Base-by-base conservation (phyloP, 1,284 basidiomycete genomes). In the Heliocybe sulcata region DNA sequence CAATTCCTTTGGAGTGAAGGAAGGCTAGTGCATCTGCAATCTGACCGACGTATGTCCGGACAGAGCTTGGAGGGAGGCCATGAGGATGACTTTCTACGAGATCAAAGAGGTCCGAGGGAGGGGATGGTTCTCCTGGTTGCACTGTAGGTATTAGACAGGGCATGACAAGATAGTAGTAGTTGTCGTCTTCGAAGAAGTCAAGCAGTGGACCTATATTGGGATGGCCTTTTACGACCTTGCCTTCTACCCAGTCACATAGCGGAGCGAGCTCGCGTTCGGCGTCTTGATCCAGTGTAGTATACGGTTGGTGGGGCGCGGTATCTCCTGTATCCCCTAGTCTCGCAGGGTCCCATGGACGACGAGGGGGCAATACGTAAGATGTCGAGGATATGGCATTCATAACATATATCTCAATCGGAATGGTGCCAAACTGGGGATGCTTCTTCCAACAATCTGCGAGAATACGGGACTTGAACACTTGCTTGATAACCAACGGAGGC, bases 401-500 rank as follows among this genome's bases (percentile, higher is more conserved):
- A 60, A 99, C 96, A 69, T 97, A 97, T 42, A 99, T 97, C 73
- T 99, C 97, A 71, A 98, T 95, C 6, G 97, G 96, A 62, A 99
- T 98, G 1, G 96, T 97, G 38, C 97, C 97, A 64, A 93, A 83
- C 58, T 89, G 83, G 42, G 92, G 91, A 69, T 99, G 97, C 65
- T 90, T 87, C 77, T 98, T 98, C 97, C 97, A 99, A 68, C 95
- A 99, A 72, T 99, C 96, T 20, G 96, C 97, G 51, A 99, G 80
- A 58, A 99, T 99, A 53, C 95, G 90, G 55, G 92, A 94, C 73
- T 99, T 99, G 77, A 98, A 96, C 65, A 99, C 89, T 69, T 98
- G 96, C 68, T 99, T 99, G 75, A 98, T 94, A 61, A 98, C 87
- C 55, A 98, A 73, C 19, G 82, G 80, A 27, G 86, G 81, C 83